Conservation (phyloP, 176 grass and related monocot genomes). For the Hyparrhenia diplandra region DNA sequence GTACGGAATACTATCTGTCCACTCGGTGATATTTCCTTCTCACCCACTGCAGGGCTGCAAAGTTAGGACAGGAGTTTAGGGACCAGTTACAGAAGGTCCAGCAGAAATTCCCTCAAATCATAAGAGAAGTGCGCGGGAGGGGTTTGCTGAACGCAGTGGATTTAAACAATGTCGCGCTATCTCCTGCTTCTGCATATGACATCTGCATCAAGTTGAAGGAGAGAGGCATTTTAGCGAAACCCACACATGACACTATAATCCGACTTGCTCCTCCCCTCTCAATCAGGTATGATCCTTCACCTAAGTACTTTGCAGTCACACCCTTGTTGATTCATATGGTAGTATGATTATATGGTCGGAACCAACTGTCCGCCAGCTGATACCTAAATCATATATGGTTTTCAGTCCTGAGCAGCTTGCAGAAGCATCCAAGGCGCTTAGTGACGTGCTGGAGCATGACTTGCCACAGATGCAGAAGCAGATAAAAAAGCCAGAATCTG, state of each 20-base stretch:
- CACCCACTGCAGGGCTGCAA: conserved; percentile 43
- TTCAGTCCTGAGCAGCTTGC: conserved; percentile 73
- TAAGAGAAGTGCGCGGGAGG: conserved; percentile 77
- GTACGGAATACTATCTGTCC: background rate
- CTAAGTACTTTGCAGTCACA: background rate
- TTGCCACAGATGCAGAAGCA: conserved; percentile 66
- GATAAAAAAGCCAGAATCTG: conserved; percentile 53
- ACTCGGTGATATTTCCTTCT: conserved; percentile 19
- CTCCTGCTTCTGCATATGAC: conserved; percentile 84
- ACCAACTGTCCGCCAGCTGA: background rate
- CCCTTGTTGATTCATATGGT: background rate
- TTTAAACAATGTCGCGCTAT: conserved; percentile 53
- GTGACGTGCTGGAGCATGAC: conserved; percentile 76
- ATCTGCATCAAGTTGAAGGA: conserved; percentile 96
- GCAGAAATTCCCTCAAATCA: conserved; percentile 66
- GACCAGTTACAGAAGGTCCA: conserved; percentile 62
- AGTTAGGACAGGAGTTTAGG: conserved; percentile 71
- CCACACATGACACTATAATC: conserved; percentile 92
- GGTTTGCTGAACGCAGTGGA: conserved; percentile 94
- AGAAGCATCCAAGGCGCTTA: conserved; percentile 75
- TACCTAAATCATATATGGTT: conserved; percentile 9
- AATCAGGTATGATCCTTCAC: conserved; percentile 54
- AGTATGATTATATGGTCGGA: background rate
- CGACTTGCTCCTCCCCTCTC: conserved; percentile 74
- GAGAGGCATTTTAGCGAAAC: conserved; percentile 90